Base-by-base conservation (phyloP, 139 green algal species). In the Diplosphaera chodatii region DNA sequence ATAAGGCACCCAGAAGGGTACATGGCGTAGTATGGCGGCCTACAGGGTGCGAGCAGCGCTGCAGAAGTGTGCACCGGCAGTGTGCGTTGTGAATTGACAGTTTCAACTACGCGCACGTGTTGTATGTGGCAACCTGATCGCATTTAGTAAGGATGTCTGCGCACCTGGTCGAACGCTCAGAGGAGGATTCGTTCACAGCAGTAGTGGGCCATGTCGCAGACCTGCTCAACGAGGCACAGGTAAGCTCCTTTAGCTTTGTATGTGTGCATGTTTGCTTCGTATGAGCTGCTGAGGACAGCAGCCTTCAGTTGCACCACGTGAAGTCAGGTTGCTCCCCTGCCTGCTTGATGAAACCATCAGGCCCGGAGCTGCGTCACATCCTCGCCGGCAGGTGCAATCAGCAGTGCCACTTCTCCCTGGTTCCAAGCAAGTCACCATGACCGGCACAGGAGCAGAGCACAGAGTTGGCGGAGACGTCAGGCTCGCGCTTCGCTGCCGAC, bases 161-260 rank as follows among this genome's bases (percentile, higher is more conserved):
- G 1, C 72, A 80, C 32, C 75, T 87, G 4, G 76, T 87, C 32
- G 77, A 84, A 41, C 86, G 77, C 20, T 83, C 73, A 16, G 82
- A 87, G 68, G 80, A 87, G 32, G 82, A 87, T 34, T 77, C 74
- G n/a, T 84, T 72, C 41, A 27, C 77, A 34, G 82, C 77, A 4
- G 74, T 84, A 10, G 82, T 74, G 4, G 48, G 66, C 25, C 66
- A 77, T 32, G 66, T 87, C 22, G 78, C 55, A 4, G 70, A 82
- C 32, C 65, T 83, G 29, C n/a, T 83, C 18, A 70, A 79, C 63
- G 72, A 72, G 31, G 76, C 66, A 16, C 30, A 82, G 74, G 82
- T 76, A 32, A 34, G 68, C 28, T 23, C 37, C 37, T n/a, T n/a
- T n/a, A 48, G 37, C 8, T 48, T 8, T 8, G 37, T 13, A 8